Base-by-base conservation (phyloP, 1,139 yeast genomes). In the Blastobotrys persicus region DNA sequence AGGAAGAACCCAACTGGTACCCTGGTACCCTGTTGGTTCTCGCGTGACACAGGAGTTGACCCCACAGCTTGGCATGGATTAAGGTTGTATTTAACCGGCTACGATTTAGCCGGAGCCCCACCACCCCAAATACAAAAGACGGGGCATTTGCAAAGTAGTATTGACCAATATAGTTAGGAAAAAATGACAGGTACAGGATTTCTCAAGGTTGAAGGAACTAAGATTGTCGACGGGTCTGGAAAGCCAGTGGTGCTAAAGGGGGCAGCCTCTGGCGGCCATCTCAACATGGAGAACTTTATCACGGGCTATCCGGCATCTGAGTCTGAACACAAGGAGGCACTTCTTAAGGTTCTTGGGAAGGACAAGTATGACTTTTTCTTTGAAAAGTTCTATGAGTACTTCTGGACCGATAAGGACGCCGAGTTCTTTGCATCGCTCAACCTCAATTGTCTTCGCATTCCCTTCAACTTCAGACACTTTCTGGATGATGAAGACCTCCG, bases 301-400 rank as follows among this genome's bases (percentile, higher is more conserved):
- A 75, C 77, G 35, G 78, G 78, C 2, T 75, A 70, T 51, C 76
- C 78, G 13, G 78, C 78, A 4, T 76, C 72, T 54, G 78, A 74
- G 57, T 69, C 75, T 17, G 77, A 74, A 56, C 77, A 73, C 55
- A 74, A 74, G 55, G 52, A 63, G 44, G 73, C 71, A 1, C 57
- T 75, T 49, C 53, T 56, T 45, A 49, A 57, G 35, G 69, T 61
- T 19, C 68, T 75, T 48, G 79, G 78, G 37, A 49, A 67, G 50
- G 76, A 74, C 44, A 75, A 75, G 56, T 71, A 66, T 51, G 70
- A 72, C 23, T 74, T 53, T 61, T 75, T 74, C 62, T 75, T 74
- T 52, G 75, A 73, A 51, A 73, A 71, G 54, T 74, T 75, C 55
- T 73, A 73, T 53, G 76, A 75, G 46, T 74, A 75, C 58, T 75